phyloP scores from a whole-genome alignment of 2,329 filamentous ascomycete genomes.

The Nakataea oryzae region DNA sequence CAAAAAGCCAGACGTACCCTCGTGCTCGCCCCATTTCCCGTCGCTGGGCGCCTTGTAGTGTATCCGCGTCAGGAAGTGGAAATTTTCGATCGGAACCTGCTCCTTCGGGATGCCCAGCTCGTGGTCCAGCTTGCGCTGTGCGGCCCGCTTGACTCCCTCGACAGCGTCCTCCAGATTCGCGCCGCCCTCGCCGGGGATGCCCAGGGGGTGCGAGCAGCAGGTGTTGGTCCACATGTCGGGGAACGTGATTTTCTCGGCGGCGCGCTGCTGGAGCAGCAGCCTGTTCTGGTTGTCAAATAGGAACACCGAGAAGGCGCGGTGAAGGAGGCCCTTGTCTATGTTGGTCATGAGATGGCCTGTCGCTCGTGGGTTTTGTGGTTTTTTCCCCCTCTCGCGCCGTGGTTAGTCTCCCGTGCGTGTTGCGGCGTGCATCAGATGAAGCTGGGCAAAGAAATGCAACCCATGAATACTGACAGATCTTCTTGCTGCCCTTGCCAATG shows the following conservation, averaged over 20 bases:
- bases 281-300: slow-evolving; percentile 92
- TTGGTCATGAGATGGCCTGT: slow-evolving; percentile 97
- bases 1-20: slow-evolving; percentile 52
- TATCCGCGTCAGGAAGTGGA: slow-evolving; percentile 90
- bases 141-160: slow-evolving; percentile 80
- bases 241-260: slow-evolving; percentile 96
- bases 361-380: slow-evolving; percentile 32
- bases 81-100: slow-evolving; percentile 85
- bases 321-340: slow-evolving; percentile 89
- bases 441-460: neutral
- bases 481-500: slow-evolving; percentile 96
- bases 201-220: slow-evolving; percentile 94
- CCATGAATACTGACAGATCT: slow-evolving; percentile 62
- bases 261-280: slow-evolving; percentile 89
- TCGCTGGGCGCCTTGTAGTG: slow-evolving; percentile 97
- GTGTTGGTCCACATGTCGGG: slow-evolving; percentile 99
- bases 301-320: slow-evolving; percentile 96
- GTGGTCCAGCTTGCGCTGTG: slow-evolving; percentile 86
- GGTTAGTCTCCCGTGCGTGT: neutral
- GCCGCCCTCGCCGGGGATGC: slow-evolving; percentile 85
- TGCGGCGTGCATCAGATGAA: neutral
- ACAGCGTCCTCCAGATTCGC: slow-evolving; percentile 70
- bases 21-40: slow-evolving; percentile 97
- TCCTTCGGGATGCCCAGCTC: slow-evolving; percentile 84
- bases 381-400: neutral